phyloP scores from a whole-genome alignment of 371 early-diverging fungal genomes.

The Lichtheimia ramosa region DNA sequence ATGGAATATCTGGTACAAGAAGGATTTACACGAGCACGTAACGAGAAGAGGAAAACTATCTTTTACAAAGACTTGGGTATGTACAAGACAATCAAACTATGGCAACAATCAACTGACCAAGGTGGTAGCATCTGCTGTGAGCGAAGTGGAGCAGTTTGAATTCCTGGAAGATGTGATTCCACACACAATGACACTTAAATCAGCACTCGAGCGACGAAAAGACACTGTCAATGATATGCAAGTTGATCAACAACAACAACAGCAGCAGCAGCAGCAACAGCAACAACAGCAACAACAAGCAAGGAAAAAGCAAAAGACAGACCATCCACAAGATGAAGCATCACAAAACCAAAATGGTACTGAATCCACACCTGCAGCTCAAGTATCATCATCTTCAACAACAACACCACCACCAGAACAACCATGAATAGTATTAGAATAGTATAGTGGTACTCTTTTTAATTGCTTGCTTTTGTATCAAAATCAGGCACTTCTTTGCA shows the following conservation, averaged over 20 bases:
- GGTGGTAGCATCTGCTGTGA: conserved; percentile 36
- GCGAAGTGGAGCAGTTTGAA: conserved; percentile 44
- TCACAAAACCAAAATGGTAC: not conserved
- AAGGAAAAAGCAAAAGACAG: not conserved
- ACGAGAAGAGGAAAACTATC: conserved; percentile 74
- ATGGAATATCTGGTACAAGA: conserved; percentile 71
- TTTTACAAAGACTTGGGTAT: conserved; percentile 77
- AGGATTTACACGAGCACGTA: conserved; percentile 61
- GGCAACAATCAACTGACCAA: not conserved
- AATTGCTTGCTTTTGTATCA: conserved; percentile 2
- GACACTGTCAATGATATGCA: conserved; percentile 31
- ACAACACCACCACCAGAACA: not conserved
- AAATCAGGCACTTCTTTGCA: conserved; percentile 43
- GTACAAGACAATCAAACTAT: not conserved
- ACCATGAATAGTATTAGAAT: not conserved
- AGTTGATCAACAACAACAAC: not conserved
- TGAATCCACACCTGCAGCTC: not conserved
- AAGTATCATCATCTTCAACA: too few species aligned
- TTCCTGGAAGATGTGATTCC: conserved; percentile 59
- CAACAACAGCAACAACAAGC: too few species aligned
- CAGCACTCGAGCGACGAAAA: conserved; percentile 57
- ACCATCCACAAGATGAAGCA: not conserved
- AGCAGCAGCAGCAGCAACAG: conserved; percentile 5
- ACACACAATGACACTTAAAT: conserved; percentile 54
- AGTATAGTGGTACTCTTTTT: not conserved